Evolutionary conservation across 2,329 filamentous ascomycete species (phyloP).

Genomic region (Thyridium curvatum): DNA sequence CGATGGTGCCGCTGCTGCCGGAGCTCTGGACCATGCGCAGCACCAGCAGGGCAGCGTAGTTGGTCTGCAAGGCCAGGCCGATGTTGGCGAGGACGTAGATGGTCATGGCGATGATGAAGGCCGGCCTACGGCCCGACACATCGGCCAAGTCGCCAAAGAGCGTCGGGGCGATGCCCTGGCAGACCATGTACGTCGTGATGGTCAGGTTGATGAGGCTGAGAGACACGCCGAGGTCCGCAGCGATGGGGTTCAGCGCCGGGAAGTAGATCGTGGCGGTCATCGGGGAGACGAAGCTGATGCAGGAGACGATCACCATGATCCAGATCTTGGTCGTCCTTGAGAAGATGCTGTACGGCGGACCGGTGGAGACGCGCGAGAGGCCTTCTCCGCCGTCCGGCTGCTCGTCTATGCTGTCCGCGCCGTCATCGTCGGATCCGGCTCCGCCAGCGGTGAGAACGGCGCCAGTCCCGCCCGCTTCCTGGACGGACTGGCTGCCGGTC

Average conservation of each 20-base stretch:
- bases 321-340: constrained; percentile 37
- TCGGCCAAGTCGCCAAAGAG: constrained; percentile 52
- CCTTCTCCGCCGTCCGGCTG: constrained; percentile 12
- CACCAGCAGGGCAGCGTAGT: constrained; percentile 42
- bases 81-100: constrained; percentile 49
- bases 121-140: constrained; percentile 43
- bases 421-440: neutral
- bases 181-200: constrained; percentile 51
- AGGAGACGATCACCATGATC: constrained; percentile 45
- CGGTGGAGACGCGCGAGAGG: constrained; percentile 26
- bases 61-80: constrained; percentile 42
- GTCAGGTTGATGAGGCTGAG: constrained; percentile 39
- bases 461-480: too few species aligned
- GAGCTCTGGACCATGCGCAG: constrained; percentile 51
- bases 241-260: constrained; percentile 42
- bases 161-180: constrained; percentile 37
- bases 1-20: constrained; percentile 53
- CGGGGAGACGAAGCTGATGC: constrained; percentile 49
- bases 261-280: constrained; percentile 57
- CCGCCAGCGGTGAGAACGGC: too few species aligned
- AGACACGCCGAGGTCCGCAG: constrained; percentile 38
- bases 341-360: constrained; percentile 34
- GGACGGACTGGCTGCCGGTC: too few species aligned
- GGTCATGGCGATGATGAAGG: constrained; percentile 45
- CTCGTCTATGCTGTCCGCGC: constrained; percentile 5